Percentiles rank a stretch among this genome's conserved stretches.
These are phyloP conservation scores for Thinopyrum elongatum DNA, from an alignment of 176 grass and related monocot genomes.

Conservation along the genomic window DNA sequence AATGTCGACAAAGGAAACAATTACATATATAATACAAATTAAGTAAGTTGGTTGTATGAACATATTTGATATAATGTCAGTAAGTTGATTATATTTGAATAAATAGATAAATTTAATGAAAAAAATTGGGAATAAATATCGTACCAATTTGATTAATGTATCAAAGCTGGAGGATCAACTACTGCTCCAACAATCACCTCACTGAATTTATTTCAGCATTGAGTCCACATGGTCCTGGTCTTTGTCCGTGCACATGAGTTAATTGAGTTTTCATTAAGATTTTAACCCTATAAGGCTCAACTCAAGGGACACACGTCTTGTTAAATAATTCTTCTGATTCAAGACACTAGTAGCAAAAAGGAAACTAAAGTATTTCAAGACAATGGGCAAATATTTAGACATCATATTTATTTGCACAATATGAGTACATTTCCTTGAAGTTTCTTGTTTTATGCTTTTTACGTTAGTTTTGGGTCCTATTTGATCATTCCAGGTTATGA, in stretches of 20 bases:
- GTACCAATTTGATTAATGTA: neutral
- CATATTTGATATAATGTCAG: neutral
- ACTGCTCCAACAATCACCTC: neutral
- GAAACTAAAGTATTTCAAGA: neutral
- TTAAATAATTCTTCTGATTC: neutral
- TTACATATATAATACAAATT: neutral
- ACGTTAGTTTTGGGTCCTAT: neutral
- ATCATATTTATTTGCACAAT: neutral
- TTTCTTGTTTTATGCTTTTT: neutral
- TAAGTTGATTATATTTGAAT: neutral
- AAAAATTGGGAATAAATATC: neutral
- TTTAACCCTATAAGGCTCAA: neutral
- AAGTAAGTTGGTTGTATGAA: neutral
- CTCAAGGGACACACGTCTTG: neutral
- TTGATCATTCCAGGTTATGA: neutral
- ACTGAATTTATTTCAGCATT: neutral
- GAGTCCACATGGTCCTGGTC: neutral
- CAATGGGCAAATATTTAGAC: neutral
- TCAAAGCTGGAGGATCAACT: neutral
- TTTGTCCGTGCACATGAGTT: neutral
- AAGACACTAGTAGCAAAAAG: neutral
- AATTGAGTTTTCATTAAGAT: neutral
- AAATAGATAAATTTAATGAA: neutral
- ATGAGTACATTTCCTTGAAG: neutral
- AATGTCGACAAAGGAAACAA: neutral